Base-by-base conservation (phyloP, 208 protist species). In the Strigomonas galati region DNA sequence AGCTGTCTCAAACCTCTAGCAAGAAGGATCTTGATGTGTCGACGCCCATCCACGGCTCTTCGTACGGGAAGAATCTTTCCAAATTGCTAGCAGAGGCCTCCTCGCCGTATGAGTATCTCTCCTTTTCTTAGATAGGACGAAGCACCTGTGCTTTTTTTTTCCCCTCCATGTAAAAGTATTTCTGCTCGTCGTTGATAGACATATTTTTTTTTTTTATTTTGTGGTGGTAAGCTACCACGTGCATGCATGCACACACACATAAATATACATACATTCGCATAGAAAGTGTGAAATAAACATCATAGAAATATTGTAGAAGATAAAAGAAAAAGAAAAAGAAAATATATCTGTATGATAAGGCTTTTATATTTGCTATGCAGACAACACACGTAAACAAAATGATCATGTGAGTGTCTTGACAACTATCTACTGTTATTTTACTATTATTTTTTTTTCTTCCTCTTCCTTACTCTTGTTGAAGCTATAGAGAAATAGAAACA, bases 11-110 rank as follows among this genome's bases (percentile, higher is more conserved):
- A 10, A 14, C 26, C 54, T 37, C 54, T 30, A 21, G 24, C 54
- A 3, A 31, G 54, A 59, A 23, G 49, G 23, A 23, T 23, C 23
- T 30, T 4, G 49, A 23, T 14, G 14, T 9, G 5, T 28, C 14
- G 3, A 30, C 26, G 4, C 49, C 49, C 14, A 7, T 28, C 6
- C 12, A 6, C 37, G 15, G 37, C 65, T 70, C 65, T 6, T 48
- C 67, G 0, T 72, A 72, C 37, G 59, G 58, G 17, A 67, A 73
- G 62, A 67, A 56, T 37, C 48, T 73, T 9, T 23, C 63, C 6
- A 59, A 53, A 35, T 44, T 73, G 31, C 31, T 73, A 17, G 55
- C 59, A 2, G 68, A 73, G 52, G 67, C 59, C 7, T 58, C 58
- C 1, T 72, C 67, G 17, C 66, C 66, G 26, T 62, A 54, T 28